These are phyloP conservation scores for Pelargonium citronellum DNA, from an alignment of 441 rosid genomes.

Conservation along the genomic window DNA sequence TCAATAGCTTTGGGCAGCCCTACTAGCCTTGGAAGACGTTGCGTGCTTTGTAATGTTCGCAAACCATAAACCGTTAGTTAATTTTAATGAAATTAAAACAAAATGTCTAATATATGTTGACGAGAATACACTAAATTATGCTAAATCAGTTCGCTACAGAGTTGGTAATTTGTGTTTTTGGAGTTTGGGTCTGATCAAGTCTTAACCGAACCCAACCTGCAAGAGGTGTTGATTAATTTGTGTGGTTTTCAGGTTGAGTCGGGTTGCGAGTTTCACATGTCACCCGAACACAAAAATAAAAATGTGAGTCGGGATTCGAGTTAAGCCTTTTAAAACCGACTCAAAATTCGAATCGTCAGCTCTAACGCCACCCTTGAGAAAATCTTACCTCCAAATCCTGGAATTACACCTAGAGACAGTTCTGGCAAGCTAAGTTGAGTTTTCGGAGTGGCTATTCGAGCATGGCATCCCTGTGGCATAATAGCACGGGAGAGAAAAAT, in stretches of 20 bases:
- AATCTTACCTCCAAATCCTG: conserved; percentile 81
- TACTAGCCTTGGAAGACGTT: conserved; percentile 89
- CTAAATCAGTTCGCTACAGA: too few relatives aligned
- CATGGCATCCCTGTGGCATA: conserved; percentile 89
- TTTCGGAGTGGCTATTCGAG: conserved; percentile 71
- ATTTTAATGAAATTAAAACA: conserved; percentile 7
- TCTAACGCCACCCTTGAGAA: not conserved
- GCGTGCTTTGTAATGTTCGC: conserved; percentile 57
- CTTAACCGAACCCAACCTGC: too few relatives aligned
- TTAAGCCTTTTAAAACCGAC: too few relatives aligned
- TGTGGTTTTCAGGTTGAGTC: not conserved
- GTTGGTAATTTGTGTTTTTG: too few relatives aligned
- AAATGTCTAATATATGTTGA: too few relatives aligned
- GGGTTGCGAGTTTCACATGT: not conserved
- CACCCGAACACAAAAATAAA: not conserved
- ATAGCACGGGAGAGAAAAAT: too few relatives aligned
- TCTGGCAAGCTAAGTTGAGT: conserved; percentile 90
- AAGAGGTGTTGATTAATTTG: too few relatives aligned
- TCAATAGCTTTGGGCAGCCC: conserved; percentile 83
- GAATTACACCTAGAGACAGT: conserved; percentile 79
- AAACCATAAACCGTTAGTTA: conserved; percentile 12
- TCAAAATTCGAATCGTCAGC: too few relatives aligned
- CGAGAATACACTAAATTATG: too few relatives aligned
- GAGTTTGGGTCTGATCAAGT: too few relatives aligned
- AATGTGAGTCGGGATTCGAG: too few relatives aligned